These are phyloP conservation scores for Cercis canadensis DNA, from an alignment of 306 rosid species.

Conservation along the genomic window DNA sequence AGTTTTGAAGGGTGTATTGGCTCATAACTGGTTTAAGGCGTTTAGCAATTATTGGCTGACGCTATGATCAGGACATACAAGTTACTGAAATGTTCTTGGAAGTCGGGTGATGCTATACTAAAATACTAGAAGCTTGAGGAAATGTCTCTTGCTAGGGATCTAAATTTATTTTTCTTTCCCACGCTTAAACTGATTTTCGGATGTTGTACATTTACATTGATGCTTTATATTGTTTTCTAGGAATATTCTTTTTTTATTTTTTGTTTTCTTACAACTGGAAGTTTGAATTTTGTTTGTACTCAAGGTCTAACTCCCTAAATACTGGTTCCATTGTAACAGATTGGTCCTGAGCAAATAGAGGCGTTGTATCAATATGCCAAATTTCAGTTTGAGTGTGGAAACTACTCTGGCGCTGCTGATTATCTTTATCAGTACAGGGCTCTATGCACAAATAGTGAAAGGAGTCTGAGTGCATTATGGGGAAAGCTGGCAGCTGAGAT, in stretches of 20 bases:
- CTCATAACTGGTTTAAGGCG: neutral
- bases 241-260: neutral
- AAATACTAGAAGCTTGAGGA: neutral
- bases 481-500: conserved; percentile 98
- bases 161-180: neutral
- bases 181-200: neutral
- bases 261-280: neutral
- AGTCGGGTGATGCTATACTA: neutral
- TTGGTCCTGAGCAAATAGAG: conserved; percentile 87
- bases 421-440: conserved; percentile 94
- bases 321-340: conserved; percentile 50
- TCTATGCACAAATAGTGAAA: conserved; percentile 87
- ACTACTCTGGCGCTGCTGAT: conserved; percentile 98
- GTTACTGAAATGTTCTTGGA: neutral
- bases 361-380: conserved; percentile 96
- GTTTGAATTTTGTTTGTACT: neutral
- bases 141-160: neutral
- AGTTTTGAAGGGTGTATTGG: neutral
- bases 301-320: conserved; percentile 16
- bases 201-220: neutral
- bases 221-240: neutral
- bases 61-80: neutral
- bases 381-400: conserved; percentile 96
- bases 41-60: neutral
- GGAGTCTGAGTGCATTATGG: conserved; percentile 94